phyloP scores from a whole-genome alignment of 345 rosid genomes.

The Zanthoxylum bungeanum region DNA sequence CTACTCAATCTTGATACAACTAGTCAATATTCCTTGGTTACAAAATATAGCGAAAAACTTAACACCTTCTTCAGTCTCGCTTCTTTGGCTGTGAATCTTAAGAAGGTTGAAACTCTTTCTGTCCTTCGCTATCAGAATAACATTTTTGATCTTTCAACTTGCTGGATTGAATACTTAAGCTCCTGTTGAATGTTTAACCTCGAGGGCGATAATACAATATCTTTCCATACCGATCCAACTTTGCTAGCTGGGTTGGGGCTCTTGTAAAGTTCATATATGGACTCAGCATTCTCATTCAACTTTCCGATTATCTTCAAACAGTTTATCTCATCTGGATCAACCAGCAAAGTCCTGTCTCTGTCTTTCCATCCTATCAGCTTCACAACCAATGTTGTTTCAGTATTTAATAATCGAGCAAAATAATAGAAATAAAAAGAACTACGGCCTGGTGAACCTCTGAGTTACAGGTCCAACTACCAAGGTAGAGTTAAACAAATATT shows the following conservation, averaged over 20 bases:
- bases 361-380: constrained; percentile 99
- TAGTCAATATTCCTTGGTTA: constrained; percentile 12
- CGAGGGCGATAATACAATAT: constrained; percentile 86
- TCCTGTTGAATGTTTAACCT: constrained; percentile 76
- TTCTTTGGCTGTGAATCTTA: constrained; percentile 3
- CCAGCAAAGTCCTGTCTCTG: constrained; percentile 73
- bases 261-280: constrained; percentile 68
- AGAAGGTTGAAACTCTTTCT: constrained; percentile 10
- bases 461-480: background rate
- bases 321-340: constrained; percentile 82
- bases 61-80: constrained; percentile 9
- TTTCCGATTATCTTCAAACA: constrained; percentile 59
- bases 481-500: background rate
- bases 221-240: constrained; percentile 91
- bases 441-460: background rate
- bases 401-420: background rate
- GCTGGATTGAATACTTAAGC: constrained; percentile 60
- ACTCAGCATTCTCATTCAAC: constrained; percentile 77
- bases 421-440: background rate
- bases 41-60: constrained; percentile 6
- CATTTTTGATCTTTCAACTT: constrained; percentile 51
- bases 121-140: background rate
- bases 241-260: constrained; percentile 64
- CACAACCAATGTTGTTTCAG: constrained; percentile 30
- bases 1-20: constrained; percentile 3